phyloP scores from a whole-genome alignment of 257 asterid species.

The Nicotiana noctiflora region DNA sequence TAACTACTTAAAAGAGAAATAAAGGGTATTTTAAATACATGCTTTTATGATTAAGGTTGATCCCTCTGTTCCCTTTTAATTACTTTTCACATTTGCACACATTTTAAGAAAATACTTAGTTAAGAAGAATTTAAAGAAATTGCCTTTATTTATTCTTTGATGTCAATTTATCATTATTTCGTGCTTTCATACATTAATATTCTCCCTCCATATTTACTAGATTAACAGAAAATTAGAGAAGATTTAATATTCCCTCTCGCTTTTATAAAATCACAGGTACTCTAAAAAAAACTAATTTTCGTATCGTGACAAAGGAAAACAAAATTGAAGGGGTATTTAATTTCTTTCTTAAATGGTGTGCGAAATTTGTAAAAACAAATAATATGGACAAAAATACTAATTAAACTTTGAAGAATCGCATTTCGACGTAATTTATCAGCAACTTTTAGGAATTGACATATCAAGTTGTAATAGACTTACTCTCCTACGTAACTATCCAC shows the following conservation, averaged over 20 bases:
- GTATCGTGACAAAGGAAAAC: background rate
- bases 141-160: no score
- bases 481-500: no score
- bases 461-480: no score
- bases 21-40: no score
- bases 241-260: no score
- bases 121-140: no score
- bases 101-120: no score
- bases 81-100: background rate
- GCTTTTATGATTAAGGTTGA: background rate
- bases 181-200: background rate
- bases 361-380: background rate
- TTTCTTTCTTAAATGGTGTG: background rate
- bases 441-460: no score
- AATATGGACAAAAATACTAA: background rate
- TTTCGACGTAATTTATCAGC: background rate
- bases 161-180: background rate
- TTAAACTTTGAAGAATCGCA: background rate
- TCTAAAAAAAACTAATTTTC: no score
- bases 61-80: background rate
- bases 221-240: no score
- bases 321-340: background rate
- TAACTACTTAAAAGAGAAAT: no score
- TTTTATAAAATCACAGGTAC: no score
- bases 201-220: background rate